Evolutionary conservation across 192 early-diverging fungal genomes (phyloP), one percentile per base, ranked within the genome.

Genomic region (Kappamyces sp.): DNA sequence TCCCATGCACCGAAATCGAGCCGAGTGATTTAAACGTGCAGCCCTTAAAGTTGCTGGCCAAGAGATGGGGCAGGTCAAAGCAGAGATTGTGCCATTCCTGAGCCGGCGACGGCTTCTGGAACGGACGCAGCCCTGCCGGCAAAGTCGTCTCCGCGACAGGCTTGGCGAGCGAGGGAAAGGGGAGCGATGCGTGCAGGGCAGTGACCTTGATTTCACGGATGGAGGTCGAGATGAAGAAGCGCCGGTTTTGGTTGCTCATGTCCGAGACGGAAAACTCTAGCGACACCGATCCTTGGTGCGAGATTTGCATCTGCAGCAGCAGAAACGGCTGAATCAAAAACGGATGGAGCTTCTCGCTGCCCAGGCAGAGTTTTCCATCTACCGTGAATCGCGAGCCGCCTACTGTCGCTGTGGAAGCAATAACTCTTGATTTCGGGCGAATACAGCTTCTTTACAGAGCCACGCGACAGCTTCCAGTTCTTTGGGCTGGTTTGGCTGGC

Each of bases 41-140:
- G 4, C 66, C 66, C 33, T 49, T 36, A 54, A 68, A 73, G 31
- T 61, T 63, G 22, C 71, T 63, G n/a, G 66, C 49, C 1, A 74
- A 54, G 52, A 76, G 43, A 55, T 65, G 62, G 1, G 57, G 30
- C 42, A 76, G 34, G 55, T 74, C 67, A 30, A 76, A 48, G 49
- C 65, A 72, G 31, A 74, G 49, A 69, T 74, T 76, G 22, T 69
- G 37, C 71, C 71, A 76, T 66, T 75, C 38, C n/a, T n/a, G 31
- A 8, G 46, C 9, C n/a, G 70, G 0, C 31, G 47, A 22, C 8
- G 33, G 37, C 29, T 60, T 55, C 22, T 22, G 22, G 22, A 22
- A 22, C 22, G 22, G 22, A 22, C 22, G 22, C 22, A 22, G 22
- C 22, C 22, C 22, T 22, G 22, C 22, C 12, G 15, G 15, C 15